Evolutionary conservation across 139 green algal species (phyloP), one percentile per base, ranked within the genome.

Genomic region (Volvox africanus): DNA sequence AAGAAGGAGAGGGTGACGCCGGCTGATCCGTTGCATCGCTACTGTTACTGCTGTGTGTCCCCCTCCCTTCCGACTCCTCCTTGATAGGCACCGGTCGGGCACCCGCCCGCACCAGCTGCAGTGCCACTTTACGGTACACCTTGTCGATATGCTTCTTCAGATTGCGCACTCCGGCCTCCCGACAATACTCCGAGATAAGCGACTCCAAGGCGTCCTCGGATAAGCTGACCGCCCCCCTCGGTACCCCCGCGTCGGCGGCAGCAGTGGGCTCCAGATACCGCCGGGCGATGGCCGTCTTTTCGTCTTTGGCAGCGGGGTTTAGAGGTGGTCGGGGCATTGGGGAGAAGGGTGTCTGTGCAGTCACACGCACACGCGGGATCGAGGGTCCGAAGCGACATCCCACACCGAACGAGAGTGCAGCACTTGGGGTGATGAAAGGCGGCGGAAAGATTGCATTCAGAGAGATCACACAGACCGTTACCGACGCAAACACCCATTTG

Each of bases 121-220:
- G 85, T 16, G 85, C 85, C 68, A 97, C 96, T 91, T 99, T 99
- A 91, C 98, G 95, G 93, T 99, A 99, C 0, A 89, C 94, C 94
- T 99, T 99, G 91, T 99, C 98, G 30, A 99, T 93, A 78, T 98
- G 95, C 91, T 99, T 99, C 93, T 99, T 99, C 75, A 99, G 93
- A 92, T 98, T 99, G 61, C 98, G 93, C 92, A 99, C 98, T 21
- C 98, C 98, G 9, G 98, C 97, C 95, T 99, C 98, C 50, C 97
- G 90, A 92, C 94, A 97, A 93, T 99, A 99, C 78, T 98, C 97
- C 20, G 97, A 93, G 50, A 99, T 98, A 30, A 99, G 95, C 13
- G 28, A 82, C 1, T 94, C 62, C 90, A 99, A 91, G 35, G 98
- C 98, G 0, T 82, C 91, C 50, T 99, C 97, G 2, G 95, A 95